phyloP scores from a whole-genome alignment of 768 basidiomycete genomes.

The Lactarius akahatsu region DNA sequence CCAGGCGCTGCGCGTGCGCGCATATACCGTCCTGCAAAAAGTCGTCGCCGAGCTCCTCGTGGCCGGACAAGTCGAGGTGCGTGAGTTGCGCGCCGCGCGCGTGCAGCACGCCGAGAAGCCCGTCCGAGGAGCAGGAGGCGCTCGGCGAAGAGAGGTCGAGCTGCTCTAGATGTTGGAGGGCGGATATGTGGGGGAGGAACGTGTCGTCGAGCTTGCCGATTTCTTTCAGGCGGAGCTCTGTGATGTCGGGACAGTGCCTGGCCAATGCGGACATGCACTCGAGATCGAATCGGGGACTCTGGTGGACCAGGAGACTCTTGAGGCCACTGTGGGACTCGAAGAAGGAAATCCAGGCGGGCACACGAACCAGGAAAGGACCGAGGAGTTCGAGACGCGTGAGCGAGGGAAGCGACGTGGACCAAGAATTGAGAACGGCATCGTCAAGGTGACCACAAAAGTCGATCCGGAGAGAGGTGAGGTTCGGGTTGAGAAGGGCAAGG shows the following conservation, averaged over 20 bases:
- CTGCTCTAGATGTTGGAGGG: conserved; percentile 46
- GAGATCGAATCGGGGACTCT: conserved; percentile 83
- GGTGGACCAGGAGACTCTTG: conserved; percentile 73
- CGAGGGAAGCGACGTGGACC: conserved; percentile 60
- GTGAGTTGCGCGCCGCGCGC: conserved; percentile 54
- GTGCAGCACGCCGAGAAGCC: conserved; percentile 54
- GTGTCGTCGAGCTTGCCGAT: conserved; percentile 67
- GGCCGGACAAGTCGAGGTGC: conserved; percentile 69
- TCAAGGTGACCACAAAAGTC: conserved; percentile 86
- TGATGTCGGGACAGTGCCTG: conserved; percentile 51
- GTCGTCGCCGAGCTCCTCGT: conserved; percentile 57
- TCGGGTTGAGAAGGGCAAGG: conserved; percentile 80
- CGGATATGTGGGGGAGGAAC: conserved; percentile 55
- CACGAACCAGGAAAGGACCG: conserved; percentile 83
- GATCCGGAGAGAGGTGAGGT: conserved; percentile 73
- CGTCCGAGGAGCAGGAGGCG: conserved; percentile 53
- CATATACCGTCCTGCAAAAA: conserved; percentile 63
- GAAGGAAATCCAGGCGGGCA: conserved; percentile 71
- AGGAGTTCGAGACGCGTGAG: conserved; percentile 76
- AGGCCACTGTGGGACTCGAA: conserved; percentile 64
- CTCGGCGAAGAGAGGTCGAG: conserved; percentile 72
- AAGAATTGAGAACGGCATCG: conserved; percentile 54
- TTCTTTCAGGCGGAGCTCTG: conserved; percentile 76
- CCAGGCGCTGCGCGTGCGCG: conserved; percentile 47
- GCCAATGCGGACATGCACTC: conserved; percentile 62